Conservation (phyloP, 2,329 filamentous ascomycete genomes). For the Plectosphaerella plurivora region DNA sequence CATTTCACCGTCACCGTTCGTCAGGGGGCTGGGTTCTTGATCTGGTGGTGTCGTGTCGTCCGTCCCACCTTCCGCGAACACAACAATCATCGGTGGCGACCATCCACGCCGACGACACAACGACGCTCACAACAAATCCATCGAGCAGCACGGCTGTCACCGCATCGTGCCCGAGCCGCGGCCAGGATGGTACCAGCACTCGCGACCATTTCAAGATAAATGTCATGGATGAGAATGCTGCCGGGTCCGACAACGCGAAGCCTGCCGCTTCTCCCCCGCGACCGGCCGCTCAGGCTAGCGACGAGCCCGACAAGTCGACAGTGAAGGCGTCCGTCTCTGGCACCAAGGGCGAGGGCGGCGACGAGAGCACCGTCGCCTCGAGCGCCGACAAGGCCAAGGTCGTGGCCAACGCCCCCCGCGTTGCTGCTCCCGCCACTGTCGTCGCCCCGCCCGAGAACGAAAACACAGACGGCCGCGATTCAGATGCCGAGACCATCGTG, state of each 20-base stretch:
- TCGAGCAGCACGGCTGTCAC: conserved; percentile 7
- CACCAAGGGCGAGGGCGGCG: neutral
- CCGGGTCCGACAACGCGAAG: conserved; percentile 58
- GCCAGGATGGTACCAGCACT: conserved; percentile 58
- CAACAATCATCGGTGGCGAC: neutral
- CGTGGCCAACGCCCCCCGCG: conserved; percentile 17
- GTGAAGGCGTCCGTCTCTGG: neutral
- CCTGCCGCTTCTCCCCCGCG: conserved; percentile 49
- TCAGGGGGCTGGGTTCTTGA: conserved; percentile 1
- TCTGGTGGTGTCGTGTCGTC: conserved; percentile 7
- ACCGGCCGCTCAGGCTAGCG: conserved; percentile 23
- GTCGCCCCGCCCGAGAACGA: conserved; percentile 35
- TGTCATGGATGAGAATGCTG: conserved; percentile 67
- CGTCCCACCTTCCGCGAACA: neutral
- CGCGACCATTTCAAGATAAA: conserved; percentile 48
- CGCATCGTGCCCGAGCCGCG: conserved; percentile 30
- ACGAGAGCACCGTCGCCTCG: neutral
- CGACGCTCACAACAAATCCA: conserved; percentile 2
- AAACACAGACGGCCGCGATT: conserved; percentile 52
- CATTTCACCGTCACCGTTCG: conserved; percentile 7
- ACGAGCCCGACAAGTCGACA: conserved; percentile 13
- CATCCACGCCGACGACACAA: neutral
- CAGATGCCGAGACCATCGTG: conserved; percentile 69
- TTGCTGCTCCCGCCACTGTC: conserved; percentile 28
- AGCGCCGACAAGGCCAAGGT: conserved; percentile 8